Conservation (phyloP, 2,329 filamentous ascomycete genomes). For the Colletotrichum cereale region DNA sequence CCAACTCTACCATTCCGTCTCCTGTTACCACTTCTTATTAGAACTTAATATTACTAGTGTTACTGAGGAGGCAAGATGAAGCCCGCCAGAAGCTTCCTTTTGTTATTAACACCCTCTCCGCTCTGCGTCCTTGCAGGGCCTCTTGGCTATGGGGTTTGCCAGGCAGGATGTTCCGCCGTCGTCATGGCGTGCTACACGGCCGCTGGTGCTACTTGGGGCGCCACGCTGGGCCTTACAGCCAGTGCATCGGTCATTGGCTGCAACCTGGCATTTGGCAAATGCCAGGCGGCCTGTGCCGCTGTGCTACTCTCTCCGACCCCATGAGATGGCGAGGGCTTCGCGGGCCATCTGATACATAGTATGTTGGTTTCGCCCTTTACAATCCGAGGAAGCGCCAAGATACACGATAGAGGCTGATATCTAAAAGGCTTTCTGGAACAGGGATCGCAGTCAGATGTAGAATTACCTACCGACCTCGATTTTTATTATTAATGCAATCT, state of each 20-base stretch:
- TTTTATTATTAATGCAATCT: not conserved
- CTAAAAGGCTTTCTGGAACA: not conserved
- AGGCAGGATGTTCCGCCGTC: not conserved
- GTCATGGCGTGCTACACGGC: not conserved
- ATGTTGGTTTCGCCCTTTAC: not conserved
- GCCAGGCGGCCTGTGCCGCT: not conserved
- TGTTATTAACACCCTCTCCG: not conserved
- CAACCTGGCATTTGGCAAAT: not conserved
- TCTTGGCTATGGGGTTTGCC: not conserved
- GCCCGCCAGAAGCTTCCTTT: not conserved
- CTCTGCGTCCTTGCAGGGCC: not conserved
- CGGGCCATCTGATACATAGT: not conserved
- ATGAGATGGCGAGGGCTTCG: not conserved
- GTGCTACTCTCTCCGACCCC: not conserved
- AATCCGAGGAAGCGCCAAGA: not conserved
- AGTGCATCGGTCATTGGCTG: not conserved
- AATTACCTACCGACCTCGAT: not conserved
- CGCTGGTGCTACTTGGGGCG: not conserved
- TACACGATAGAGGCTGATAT: not conserved
- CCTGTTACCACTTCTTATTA: not conserved
- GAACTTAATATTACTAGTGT: not conserved
- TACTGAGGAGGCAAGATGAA: fast-evolving
- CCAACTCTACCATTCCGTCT: not conserved
- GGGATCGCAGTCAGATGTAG: not conserved
- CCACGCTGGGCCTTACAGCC: not conserved